Evolutionary conservation across 1,139 yeast species (phyloP).

Genomic region (Fermentozyma sake): DNA sequence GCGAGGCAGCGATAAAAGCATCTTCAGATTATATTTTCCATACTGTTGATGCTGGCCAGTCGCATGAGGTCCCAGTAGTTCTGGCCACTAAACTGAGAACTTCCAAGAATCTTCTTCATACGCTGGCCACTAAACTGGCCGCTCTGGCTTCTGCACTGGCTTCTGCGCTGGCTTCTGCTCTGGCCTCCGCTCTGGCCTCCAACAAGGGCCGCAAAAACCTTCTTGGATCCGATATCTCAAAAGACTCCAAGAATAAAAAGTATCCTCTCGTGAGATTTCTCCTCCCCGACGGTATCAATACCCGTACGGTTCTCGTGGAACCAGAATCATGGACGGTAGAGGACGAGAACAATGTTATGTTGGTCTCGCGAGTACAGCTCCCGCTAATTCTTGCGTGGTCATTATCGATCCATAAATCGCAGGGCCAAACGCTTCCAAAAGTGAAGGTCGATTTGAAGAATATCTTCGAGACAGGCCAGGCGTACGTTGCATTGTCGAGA

Average conservation of each 20-base stretch:
- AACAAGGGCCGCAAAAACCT: slow-evolving; percentile 10
- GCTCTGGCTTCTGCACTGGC: too few relatives aligned
- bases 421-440: slow-evolving; percentile 85
- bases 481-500: slow-evolving; percentile 62
- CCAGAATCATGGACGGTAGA: slow-evolving; percentile 44
- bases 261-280: slow-evolving; percentile 78
- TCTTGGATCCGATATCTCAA: slow-evolving; percentile 26
- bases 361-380: slow-evolving; percentile 47
- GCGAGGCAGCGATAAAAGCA: neutral
- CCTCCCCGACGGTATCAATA: slow-evolving; percentile 58
- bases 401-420: slow-evolving; percentile 89
- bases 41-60: too few relatives aligned
- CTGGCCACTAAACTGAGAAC: too few relatives aligned
- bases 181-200: too few relatives aligned
- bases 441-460: slow-evolving; percentile 75
- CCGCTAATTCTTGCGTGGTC: slow-evolving; percentile 96
- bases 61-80: too few relatives aligned
- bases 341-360: slow-evolving; percentile 28
- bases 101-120: too few relatives aligned
- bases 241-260: slow-evolving; percentile 28
- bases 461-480: slow-evolving; percentile 62
- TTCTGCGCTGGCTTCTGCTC: too few relatives aligned
- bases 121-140: too few relatives aligned
- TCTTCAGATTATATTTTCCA: too few relatives aligned
- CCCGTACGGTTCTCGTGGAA: slow-evolving; percentile 57